phyloP scores from a whole-genome alignment of 352 stramenopile genomes.

The Phytophthora foliorum region DNA sequence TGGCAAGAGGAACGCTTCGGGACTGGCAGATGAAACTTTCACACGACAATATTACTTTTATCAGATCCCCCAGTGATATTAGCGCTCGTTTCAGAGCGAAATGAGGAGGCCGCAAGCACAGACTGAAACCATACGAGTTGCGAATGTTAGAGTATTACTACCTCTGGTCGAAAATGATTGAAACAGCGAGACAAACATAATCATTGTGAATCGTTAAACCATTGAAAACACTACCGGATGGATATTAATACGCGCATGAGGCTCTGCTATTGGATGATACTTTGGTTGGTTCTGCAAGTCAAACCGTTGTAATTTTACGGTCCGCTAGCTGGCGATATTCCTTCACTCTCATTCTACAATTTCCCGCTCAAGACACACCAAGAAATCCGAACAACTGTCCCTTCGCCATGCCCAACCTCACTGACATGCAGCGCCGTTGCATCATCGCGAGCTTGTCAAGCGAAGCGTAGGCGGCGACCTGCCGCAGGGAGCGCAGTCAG shows the following conservation, averaged over 20 bases:
- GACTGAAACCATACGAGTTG: too few species aligned
- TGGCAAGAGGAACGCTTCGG: too few species aligned
- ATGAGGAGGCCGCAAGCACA: too few species aligned
- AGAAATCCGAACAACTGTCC: background rate
- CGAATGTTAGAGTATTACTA: conserved; percentile 19
- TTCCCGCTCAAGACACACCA: background rate
- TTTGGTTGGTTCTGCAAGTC: background rate
- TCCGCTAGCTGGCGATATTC: background rate
- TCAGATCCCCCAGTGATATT: too few species aligned
- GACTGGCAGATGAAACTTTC: too few species aligned
- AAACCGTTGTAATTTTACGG: background rate
- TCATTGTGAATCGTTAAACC: background rate
- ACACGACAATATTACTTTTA: too few species aligned
- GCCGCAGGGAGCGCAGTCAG: background rate
- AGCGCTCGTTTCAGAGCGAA: too few species aligned
- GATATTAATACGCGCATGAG: background rate
- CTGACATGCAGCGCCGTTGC: background rate
- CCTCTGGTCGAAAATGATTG: conserved; percentile 5
- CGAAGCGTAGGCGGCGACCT: background rate
- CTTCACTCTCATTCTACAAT: background rate
- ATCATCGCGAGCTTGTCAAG: background rate
- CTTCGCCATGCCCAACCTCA: background rate
- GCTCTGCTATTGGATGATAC: background rate
- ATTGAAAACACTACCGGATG: background rate
- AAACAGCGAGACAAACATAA: background rate